These are phyloP conservation scores for Pleurotus tuoliensis DNA, from an alignment of 768 basidiomycete species.

Conservation along the genomic window DNA sequence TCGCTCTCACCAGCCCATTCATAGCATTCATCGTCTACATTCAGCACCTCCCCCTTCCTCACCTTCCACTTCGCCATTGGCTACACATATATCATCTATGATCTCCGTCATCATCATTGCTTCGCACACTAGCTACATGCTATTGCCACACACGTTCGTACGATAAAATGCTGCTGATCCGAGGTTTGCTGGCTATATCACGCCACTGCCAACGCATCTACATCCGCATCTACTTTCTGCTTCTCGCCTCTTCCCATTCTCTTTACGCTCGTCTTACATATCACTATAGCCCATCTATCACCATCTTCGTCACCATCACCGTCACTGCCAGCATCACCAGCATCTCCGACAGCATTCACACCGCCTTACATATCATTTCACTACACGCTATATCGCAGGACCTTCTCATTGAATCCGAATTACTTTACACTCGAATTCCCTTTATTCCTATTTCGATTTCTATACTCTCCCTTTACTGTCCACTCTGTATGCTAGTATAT, in stretches of 20 bases:
- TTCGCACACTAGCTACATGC: neutral
- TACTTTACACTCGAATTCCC: too few species aligned
- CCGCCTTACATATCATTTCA: neutral
- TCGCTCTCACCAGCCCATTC: neutral
- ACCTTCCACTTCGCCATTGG: neutral
- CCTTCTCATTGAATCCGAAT: too few species aligned
- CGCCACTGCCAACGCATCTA: neutral
- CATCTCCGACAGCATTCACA: neutral
- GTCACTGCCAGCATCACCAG: neutral
- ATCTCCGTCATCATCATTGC: neutral
- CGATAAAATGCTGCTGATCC: neutral
- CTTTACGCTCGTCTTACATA: neutral
- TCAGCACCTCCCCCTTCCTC: neutral
- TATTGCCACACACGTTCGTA: slow-evolving; percentile 3
- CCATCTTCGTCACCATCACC: neutral
- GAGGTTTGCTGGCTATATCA: slow-evolving; percentile 1
- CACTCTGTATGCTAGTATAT: too few species aligned
- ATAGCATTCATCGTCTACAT: neutral
- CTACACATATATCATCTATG: neutral
- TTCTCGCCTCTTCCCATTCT: neutral
- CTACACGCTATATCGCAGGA: too few species aligned
- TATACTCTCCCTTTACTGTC: too few species aligned
- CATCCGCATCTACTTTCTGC: neutral
- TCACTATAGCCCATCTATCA: neutral
- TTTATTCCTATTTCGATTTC: too few species aligned